These are phyloP conservation scores for Verticillium klebahnii DNA, from an alignment of 2,329 filamentous ascomycete genomes.

Conservation along the genomic window DNA sequence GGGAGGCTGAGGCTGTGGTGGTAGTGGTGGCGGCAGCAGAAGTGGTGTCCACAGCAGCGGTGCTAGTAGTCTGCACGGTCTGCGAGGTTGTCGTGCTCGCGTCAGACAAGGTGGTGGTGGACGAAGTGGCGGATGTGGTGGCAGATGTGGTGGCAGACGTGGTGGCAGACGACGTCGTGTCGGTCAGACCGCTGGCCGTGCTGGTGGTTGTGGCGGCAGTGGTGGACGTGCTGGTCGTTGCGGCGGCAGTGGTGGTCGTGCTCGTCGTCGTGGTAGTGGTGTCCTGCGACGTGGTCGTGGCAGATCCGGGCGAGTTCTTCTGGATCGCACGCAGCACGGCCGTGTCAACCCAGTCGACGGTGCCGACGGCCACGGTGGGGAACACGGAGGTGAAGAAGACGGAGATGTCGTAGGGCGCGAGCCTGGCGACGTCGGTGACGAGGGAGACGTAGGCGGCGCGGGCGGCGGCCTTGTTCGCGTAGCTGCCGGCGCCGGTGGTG, in stretches of 20 bases:
- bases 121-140: neutral
- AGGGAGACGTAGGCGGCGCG: slow-evolving; percentile 27
- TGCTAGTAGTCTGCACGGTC: neutral
- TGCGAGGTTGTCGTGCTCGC: neutral
- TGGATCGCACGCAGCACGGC: slow-evolving; percentile 16
- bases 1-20: neutral
- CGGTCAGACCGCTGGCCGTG: neutral
- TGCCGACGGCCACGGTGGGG: slow-evolving; percentile 24
- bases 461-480: slow-evolving; percentile 25
- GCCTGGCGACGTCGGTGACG: slow-evolving; percentile 23
- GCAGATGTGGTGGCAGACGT: neutral
- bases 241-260: neutral
- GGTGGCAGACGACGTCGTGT: neutral
- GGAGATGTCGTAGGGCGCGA: slow-evolving; percentile 27
- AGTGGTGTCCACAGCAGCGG: neutral
- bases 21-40: neutral
- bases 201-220: neutral
- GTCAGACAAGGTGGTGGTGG: neutral
- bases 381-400: slow-evolving; percentile 29
- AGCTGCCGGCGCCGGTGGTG: slow-evolving; percentile 34
- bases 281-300: neutral
- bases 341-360: slow-evolving; percentile 31
- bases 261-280: neutral
- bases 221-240: neutral
- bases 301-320: neutral